Base-by-base conservation (phyloP, 306 rosid genomes). In the Quercus glauca region DNA sequence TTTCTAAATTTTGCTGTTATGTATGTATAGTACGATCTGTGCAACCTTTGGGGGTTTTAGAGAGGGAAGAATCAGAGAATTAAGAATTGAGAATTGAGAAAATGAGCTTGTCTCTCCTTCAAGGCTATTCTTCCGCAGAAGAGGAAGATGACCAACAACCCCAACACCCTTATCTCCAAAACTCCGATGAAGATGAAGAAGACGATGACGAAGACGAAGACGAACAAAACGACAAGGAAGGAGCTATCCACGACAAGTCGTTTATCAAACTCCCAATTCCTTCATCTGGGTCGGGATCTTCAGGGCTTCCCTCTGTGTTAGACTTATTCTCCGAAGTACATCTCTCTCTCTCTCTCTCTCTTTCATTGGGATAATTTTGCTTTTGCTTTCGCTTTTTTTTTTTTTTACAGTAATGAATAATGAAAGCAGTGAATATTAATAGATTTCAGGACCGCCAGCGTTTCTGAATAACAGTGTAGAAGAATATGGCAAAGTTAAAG, bases 401-500 rank as follows among this genome's bases (percentile, higher is more conserved):
- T 35, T 1, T 64, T 56, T 11, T 56, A 35, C 14, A 53, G 4
- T 69, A 51, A 55, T 23, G 55, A 17, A 41, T 33, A 29, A 49
- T 70, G 55, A 76, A 82, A 26, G 31, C n/a, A 3, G 23, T 63
- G 55, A 76, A 41, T 41, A 8, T 41, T 41, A 65, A 0, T 71
- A 94, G 99, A 82, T 94, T 89, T 78, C 97, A 80, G 97, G 93
- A 43, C 97, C 97, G 21, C 99, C 99, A 3, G 87, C 85, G 23
- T 94, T 94, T 83, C 89, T 94, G 71, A 94, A 94, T 84, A 91
- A 91, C 70, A 85, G 89, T 28, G 95, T 91, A 26, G 92, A 85
- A 49, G 97, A 90, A 12, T 86, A 71, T 58, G 80, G 78, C 53
- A 49, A 49, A 3, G 45, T 41, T 41, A 79, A 35, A 82, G 90